These are phyloP conservation scores for Trypanosoma vivax DNA, from an alignment of 208 protist genomes.

Conservation along the genomic window DNA sequence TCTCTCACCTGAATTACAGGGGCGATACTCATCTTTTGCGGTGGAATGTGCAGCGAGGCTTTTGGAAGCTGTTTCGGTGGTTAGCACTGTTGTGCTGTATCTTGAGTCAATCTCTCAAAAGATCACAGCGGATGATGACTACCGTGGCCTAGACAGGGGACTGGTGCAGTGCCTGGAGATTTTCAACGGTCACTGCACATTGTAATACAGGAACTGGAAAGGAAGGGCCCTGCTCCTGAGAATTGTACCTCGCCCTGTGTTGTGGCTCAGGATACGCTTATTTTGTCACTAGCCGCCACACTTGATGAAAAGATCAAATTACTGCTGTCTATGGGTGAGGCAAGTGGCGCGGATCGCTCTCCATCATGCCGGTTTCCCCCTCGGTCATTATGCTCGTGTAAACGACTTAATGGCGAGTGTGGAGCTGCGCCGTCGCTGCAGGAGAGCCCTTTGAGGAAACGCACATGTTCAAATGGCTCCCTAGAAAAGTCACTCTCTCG, in stretches of 20 bases:
- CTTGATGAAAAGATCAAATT: too few relatives aligned
- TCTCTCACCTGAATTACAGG: background rate
- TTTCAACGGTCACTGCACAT: background rate
- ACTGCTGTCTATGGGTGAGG: too few relatives aligned
- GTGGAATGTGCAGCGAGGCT: conserved; percentile 7
- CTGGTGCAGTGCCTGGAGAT: background rate
- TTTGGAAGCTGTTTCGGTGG: background rate
- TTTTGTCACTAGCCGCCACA: background rate
- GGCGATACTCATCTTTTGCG: background rate
- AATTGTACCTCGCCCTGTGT: background rate
- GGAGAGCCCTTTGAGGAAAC: background rate
- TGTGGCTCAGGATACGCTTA: background rate
- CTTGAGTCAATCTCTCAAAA: background rate
- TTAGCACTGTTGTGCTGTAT: background rate
- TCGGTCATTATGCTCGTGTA: too few relatives aligned
- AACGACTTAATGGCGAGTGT: too few relatives aligned
- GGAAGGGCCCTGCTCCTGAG: background rate
- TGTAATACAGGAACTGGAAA: background rate
- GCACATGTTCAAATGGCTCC: too few relatives aligned
- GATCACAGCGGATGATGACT: background rate
- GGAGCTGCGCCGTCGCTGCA: background rate
- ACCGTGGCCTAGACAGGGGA: background rate
- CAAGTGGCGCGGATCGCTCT: too few relatives aligned
- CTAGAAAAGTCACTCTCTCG: background rate
- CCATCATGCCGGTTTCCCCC: too few relatives aligned